Percentiles rank a stretch among this genome's conserved stretches.
Evolutionary conservation across 352 stramenopile species (phyloP).

Genomic region (Globisporangium spiculum): DNA sequence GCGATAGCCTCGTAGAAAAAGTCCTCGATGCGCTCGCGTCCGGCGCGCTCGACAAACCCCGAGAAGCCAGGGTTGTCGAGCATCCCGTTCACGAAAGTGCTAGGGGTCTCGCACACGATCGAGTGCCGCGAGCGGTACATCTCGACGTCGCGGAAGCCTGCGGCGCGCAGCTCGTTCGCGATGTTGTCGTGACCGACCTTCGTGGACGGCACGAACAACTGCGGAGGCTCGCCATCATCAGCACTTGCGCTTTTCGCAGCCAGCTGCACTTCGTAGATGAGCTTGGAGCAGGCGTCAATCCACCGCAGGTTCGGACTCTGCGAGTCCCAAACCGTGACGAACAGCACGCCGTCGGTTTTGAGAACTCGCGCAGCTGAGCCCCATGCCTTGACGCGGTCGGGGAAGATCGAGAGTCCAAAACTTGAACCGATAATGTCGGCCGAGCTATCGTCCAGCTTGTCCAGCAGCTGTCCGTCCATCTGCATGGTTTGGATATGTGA

Average conservation of each 20-base stretch:
- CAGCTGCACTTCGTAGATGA: no score
- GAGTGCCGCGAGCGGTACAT: neutral
- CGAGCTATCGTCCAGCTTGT: neutral
- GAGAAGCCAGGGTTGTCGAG: neutral
- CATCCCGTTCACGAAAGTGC: neutral
- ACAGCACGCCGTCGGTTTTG: neutral
- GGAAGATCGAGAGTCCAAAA: neutral
- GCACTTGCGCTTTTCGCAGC: no score
- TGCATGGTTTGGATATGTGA: neutral
- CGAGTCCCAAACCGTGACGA: neutral
- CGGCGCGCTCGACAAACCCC: neutral
- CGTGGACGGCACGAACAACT: neutral
- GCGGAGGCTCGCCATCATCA: neutral
- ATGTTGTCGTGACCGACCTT: neutral
- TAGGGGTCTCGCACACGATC: neutral
- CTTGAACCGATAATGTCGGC: neutral
- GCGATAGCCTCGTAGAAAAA: constrained; percentile 1
- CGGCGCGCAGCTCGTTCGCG: neutral
- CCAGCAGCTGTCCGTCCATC: neutral
- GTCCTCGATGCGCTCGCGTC: neutral
- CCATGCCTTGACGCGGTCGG: neutral
- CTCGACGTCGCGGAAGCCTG: neutral
- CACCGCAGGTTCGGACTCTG: neutral
- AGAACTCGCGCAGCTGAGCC: neutral
- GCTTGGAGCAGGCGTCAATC: neutral